These are phyloP conservation scores for Citrus australasica DNA, from an alignment of 345 rosid genomes.

Conservation along the genomic window DNA sequence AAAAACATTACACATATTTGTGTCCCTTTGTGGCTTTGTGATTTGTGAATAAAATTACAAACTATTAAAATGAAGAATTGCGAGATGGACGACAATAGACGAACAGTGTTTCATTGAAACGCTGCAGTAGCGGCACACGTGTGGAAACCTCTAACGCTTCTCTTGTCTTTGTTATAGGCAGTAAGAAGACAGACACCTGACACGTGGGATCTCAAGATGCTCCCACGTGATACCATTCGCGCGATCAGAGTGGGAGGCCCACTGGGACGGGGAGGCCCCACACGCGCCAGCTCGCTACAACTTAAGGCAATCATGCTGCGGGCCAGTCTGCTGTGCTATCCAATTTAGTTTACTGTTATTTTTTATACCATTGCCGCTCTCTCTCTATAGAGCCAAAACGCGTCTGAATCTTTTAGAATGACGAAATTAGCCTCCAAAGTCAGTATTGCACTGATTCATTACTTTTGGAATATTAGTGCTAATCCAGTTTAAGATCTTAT, in stretches of 20 bases:
- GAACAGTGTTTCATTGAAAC: too few species aligned
- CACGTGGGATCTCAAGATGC: neutral
- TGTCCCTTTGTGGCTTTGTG: neutral
- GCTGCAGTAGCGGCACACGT: neutral
- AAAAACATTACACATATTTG: too few species aligned
- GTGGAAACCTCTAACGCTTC: neutral
- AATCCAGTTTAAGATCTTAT: too few species aligned
- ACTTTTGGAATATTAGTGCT: too few species aligned
- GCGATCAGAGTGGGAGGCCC: neutral
- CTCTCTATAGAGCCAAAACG: neutral
- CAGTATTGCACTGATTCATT: neutral
- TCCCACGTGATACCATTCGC: neutral
- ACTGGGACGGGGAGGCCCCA: neutral
- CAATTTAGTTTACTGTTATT: neutral
- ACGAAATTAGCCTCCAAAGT: neutral
- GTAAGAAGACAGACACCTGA: neutral
- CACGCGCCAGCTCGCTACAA: slow-evolving; percentile 12
- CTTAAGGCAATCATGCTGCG: neutral
- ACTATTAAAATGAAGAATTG: too few species aligned
- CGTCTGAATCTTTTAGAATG: neutral
- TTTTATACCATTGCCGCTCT: too few species aligned
- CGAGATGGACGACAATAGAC: too few species aligned
- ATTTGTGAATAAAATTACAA: neutral
- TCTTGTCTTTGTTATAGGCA: neutral
- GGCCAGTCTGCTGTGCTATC: neutral